Evolutionary conservation across 257 asterid genomes (phyloP).

Genomic region (Plectranthus barbatus): DNA sequence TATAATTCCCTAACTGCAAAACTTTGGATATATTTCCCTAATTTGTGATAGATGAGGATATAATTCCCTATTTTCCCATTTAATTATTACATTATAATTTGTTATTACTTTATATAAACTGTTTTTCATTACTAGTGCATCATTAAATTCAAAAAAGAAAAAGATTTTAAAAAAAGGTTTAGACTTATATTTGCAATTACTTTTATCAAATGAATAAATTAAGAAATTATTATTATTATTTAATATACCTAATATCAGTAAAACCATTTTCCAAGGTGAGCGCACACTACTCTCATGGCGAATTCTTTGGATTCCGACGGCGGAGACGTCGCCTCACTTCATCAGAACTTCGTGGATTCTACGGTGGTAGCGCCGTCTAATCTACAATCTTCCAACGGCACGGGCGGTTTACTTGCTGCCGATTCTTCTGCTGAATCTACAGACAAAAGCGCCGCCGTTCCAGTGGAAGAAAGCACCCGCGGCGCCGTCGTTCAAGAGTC

Average conservation of each 20-base stretch:
- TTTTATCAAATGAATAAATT: no score
- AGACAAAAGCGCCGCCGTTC: background rate
- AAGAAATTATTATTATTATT: no score
- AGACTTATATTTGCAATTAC: no score
- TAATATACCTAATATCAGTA: background rate
- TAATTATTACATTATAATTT: no score
- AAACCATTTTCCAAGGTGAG: background rate
- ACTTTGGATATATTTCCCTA: no score
- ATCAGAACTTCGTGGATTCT: background rate
- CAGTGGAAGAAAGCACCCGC: background rate
- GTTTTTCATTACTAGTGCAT: no score
- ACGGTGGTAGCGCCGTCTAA: conserved; percentile 5
- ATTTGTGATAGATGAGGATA: no score
- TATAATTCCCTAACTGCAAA: no score
- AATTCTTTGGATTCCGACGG: conserved; percentile 2
- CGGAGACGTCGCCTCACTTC: conserved; percentile 9
- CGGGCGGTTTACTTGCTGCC: background rate
- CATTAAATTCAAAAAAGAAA: no score
- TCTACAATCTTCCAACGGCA: background rate
- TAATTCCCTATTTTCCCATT: no score
- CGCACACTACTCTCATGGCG: background rate
- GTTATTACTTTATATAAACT: no score
- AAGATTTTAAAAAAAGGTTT: no score
- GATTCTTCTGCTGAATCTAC: background rate
- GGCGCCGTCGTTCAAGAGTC: background rate